These are phyloP conservation scores for Colletotrichum coccodes DNA, from an alignment of 2,329 filamentous ascomycete species.

Conservation along the genomic window DNA sequence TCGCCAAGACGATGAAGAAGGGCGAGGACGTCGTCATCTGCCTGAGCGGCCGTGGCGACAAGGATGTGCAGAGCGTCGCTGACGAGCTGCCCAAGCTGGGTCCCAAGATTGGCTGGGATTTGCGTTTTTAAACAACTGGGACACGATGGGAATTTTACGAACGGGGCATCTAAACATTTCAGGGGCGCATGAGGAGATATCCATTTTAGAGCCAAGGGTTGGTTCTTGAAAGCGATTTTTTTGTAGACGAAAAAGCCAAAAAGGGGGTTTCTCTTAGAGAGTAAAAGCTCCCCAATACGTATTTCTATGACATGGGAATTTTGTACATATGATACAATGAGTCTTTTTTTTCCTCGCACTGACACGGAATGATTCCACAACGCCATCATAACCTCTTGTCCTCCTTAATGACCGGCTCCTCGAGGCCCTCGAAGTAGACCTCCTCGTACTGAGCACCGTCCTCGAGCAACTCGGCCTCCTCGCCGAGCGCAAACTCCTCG, in stretches of 20 bases:
- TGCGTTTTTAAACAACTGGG: slow-evolving; percentile 61
- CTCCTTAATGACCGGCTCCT: slow-evolving; percentile 27
- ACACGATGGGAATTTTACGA: background rate
- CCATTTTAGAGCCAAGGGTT: background rate
- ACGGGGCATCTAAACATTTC: slow-evolving; percentile 2
- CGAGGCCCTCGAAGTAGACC: slow-evolving; percentile 48
- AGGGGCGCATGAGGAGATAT: slow-evolving; percentile 13
- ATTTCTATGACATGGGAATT: slow-evolving; percentile 9
- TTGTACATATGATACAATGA: slow-evolving; percentile 35
- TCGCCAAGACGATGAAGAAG: slow-evolving; percentile 92
- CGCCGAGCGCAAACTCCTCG: slow-evolving; percentile 58
- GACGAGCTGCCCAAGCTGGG: slow-evolving; percentile 91
- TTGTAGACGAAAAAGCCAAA: slow-evolving; percentile 4
- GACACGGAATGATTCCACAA: background rate
- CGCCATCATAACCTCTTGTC: background rate
- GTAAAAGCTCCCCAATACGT: background rate
- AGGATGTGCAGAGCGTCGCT: slow-evolving; percentile 98
- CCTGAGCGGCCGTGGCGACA: slow-evolving; percentile 92
- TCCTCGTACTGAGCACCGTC: slow-evolving; percentile 50
- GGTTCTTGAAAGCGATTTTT: slow-evolving; percentile 10
- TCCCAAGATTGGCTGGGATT: slow-evolving; percentile 83
- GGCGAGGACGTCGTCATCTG: slow-evolving; percentile 94
- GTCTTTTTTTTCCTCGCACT: background rate
- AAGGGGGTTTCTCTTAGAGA: background rate
- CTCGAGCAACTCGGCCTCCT: slow-evolving; percentile 46